Conservation (phyloP, 129 eudicot genomes). For the Arctium lappa region DNA sequence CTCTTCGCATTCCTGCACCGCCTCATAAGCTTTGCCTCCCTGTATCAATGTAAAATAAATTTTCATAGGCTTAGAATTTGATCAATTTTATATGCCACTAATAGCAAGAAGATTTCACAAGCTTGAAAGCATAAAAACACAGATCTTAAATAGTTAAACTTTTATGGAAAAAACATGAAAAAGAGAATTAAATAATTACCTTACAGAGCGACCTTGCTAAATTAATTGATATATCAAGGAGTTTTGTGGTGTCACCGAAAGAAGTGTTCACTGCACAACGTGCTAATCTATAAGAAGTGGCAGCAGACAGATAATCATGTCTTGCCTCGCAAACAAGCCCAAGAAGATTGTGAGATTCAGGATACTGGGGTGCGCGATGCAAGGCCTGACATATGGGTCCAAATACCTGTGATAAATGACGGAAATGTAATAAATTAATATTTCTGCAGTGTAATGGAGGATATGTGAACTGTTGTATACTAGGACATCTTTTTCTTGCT, state of each 20-base stretch:
- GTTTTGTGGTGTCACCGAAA: constrained; percentile 38
- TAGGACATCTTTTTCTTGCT: not conserved
- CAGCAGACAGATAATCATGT: constrained; percentile 64
- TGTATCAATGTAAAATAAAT: constrained; percentile 32
- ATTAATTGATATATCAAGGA: constrained; percentile 68
- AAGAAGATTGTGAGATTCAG: constrained; percentile 84
- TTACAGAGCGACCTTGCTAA: constrained; percentile 80
- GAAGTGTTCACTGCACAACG: constrained; percentile 52
- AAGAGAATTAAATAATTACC: constrained; percentile 44
- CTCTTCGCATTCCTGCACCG: constrained; percentile 72
- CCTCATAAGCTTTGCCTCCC: constrained; percentile 75
- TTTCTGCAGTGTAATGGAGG: not conserved
- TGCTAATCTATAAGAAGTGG: constrained; percentile 68
- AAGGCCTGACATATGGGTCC: constrained; percentile 89
- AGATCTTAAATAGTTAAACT: not conserved
- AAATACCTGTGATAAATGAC: constrained; percentile 51
- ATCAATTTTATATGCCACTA: constrained; percentile 1
- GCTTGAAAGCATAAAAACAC: not conserved
- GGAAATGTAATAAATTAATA: not conserved
- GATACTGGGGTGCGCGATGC: constrained; percentile 86
- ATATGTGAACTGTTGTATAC: not conserved
- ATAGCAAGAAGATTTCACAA: constrained; percentile 12
- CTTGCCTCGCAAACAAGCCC: constrained; percentile 87
- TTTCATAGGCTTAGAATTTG: not conserved
- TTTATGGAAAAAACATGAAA: constrained; percentile 2